Evolutionary conservation across 768 basidiomycete genomes (phyloP), one percentile per base, ranked within the genome.

Genomic region (Holtermanniella nyarrowii): DNA sequence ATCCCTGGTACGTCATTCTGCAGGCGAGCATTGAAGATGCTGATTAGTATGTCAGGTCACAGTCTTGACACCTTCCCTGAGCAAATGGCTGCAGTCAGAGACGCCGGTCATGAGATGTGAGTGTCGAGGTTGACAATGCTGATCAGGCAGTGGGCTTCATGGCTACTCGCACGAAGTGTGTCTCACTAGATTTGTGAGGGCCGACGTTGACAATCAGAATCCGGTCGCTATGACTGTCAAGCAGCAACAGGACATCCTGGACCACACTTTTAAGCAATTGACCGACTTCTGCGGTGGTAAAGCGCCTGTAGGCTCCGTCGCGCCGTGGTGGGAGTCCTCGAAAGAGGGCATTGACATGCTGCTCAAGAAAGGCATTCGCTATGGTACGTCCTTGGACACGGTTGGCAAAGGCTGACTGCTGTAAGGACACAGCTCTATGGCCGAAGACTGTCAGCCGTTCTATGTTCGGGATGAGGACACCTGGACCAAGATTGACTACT

Each of bases 241-340:
- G 53, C 84, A 86, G 62, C 84, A 87, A 62, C 78, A 77, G 41
- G 83, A 83, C 56, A 80, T 86, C 47, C 71, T 86, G 31, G 79
- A 83, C 48, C 74, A 82, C 58, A 84, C 82, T 0, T 76, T 77
- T 68, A 73, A 78, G 18, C 73, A 83, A n/a, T 71, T 85, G 40
- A 83, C 82, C 0, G 75, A 76, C 12, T 85, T 85, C 62, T 83
- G 82, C 62, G 70, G 78, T 14, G 31, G 31, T 7, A 62, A 64
- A 45, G 48, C 62, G 11, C 66, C 66, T 3, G 54, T 58, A 4
- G 64, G 66, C 2, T 54, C 52, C 31, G 82, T 84, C 26, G 84
- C 83, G 1, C 84, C 83, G 0, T 86, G 84, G 83, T 86, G 84
- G 84, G 85, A 86, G 65, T 79, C 79, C 2, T 81, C 79, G 67